Evolutionary conservation across 129 eudicot genomes (phyloP).

Genomic region (sunflower (Helianthus annuus)): DNA sequence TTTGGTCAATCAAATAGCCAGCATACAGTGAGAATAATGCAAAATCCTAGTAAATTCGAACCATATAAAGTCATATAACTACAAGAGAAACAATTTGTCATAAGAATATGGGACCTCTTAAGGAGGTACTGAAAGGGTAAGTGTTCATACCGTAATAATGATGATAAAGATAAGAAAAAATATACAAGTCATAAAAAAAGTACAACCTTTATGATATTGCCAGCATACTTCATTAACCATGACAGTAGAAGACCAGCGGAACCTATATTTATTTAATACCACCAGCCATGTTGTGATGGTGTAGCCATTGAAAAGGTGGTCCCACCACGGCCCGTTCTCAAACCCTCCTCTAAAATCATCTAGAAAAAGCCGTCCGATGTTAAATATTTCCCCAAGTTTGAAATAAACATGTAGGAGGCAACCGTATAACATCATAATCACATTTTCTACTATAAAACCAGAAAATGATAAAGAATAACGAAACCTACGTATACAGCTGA

Average conservation of each 20-base stretch:
- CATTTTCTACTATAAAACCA: not conserved
- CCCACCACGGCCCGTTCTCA: constrained; percentile 95
- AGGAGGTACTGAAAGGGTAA: not conserved
- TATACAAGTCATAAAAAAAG: not conserved
- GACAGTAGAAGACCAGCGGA: constrained; percentile 92
- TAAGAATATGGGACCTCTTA: constrained; percentile 5
- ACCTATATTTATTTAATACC: constrained; percentile 69
- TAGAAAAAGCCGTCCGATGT: constrained; percentile 67
- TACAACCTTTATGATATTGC: constrained; percentile 85
- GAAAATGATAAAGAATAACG: not conserved
- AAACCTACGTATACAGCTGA: constrained; percentile 79
- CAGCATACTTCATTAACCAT: constrained; percentile 99
- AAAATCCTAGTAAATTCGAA: constrained; percentile 12
- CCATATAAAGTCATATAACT: not conserved
- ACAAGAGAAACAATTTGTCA: not conserved
- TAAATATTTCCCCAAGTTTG: constrained; percentile 90
- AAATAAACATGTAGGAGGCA: constrained; percentile 6
- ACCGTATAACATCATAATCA: not conserved
- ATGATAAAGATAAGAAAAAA: not conserved
- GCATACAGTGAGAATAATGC: constrained; percentile 3
- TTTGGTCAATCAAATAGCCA: constrained; percentile 19
- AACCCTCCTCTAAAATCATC: constrained; percentile 93
- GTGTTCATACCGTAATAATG: constrained; percentile 8
- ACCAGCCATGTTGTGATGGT: constrained; percentile 85
- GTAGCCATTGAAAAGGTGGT: constrained; percentile 81